Evolutionary conservation across 495 filamentous ascomycete genomes (phyloP).

Genomic region (Trichoderma orchidacearum): DNA sequence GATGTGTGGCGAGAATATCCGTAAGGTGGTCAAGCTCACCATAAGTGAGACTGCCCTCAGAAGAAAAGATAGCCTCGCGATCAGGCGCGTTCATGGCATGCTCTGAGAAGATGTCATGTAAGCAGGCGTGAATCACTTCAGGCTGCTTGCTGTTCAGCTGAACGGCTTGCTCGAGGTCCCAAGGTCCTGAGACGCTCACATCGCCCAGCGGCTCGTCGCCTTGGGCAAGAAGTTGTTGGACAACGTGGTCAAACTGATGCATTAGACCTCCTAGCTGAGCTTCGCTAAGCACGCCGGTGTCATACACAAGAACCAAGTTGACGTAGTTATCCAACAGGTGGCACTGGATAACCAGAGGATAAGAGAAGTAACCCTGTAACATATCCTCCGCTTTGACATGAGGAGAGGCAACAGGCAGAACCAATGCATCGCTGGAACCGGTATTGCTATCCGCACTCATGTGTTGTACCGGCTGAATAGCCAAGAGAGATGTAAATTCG

Average conservation of each 20-base stretch:
- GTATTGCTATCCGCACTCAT: background rate
- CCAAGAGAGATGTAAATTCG: conserved; percentile 26
- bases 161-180: background rate
- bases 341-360: conserved; percentile 11
- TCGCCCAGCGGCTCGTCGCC: background rate
- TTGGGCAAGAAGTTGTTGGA: conserved; percentile 2
- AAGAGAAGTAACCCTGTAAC: conserved; percentile 4
- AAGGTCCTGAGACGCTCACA: background rate
- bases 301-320: conserved; percentile 6
- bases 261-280: conserved; percentile 8
- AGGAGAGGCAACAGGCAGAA: conserved; percentile 8
- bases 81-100: background rate
- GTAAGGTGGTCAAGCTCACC: background rate
- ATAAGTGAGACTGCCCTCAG: background rate
- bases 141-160: background rate
- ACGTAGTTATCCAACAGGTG: background rate
- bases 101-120: background rate
- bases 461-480: conserved; percentile 13
- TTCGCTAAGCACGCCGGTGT: conserved; percentile 5
- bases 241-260: conserved; percentile 7
- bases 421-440: background rate
- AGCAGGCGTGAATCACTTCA: background rate
- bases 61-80: background rate
- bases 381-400: background rate
- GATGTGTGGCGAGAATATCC: background rate